Evolutionary conservation across 2,329 filamentous ascomycete genomes (phyloP), one percentile per base, ranked within the genome.

Genomic region (Aspergillus eucalypticola): DNA sequence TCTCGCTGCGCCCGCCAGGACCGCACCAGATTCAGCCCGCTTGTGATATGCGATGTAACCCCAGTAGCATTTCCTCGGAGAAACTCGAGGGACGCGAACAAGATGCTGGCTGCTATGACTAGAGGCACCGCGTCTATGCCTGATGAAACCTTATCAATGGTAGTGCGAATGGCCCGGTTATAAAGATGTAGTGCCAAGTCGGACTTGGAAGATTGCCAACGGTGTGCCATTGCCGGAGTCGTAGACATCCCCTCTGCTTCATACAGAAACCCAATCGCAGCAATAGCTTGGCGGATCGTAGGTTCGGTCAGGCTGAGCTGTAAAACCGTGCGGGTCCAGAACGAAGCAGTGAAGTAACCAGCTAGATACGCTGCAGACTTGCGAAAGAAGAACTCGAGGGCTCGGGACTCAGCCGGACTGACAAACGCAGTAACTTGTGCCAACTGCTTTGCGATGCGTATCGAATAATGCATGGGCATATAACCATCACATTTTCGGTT

Each of bases 191-290:
- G 35, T 6, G 60, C 51, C 11, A 56, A 23, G 11, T 52, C 51
- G 2, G 48, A 8, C 6, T 15, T 17, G 32, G 19, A 41, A 15
- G 54, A 71, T 67, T 27, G 66, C 74, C 41, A 77, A 73, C 46
- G 50, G 79, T 35, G 5, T 35, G 19, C 41, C 11, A 21, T 23
- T 21, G 75, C 11, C 76, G 75, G 13, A 76, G 73, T 4, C 81
- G 75, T 49, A 10, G 15, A 17, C n/a, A 27, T 29, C 15, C 27
- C 25, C 74, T 75, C 56, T 82, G 71, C 49, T 72, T 88, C 88
- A 73, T 90, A 89, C 41, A 90, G 75, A 3, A 86, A 86, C 15
- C 86, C 87, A 7, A 90, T 76, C 5, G 87, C 88, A 23, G 89
- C 81, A 8, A 90, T 86, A 10, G 87, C 85, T 71, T 89, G 86